These are phyloP conservation scores for Kitagawia praeruptora DNA, from an alignment of 129 eudicot genomes.

Conservation along the genomic window DNA sequence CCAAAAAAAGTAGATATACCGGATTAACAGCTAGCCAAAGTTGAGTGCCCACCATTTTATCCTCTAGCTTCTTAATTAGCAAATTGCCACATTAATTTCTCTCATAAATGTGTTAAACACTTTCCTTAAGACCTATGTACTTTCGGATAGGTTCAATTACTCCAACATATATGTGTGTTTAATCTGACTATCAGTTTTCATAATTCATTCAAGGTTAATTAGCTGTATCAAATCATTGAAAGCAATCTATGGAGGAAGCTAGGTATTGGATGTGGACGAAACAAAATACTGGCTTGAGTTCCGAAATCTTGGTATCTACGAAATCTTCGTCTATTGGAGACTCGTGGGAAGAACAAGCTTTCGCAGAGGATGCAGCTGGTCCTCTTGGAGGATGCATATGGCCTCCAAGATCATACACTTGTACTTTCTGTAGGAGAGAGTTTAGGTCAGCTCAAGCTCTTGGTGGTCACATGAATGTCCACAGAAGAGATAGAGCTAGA, in stretches of 20 bases:
- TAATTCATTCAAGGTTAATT: background rate
- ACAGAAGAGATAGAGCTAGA: constrained; percentile 85
- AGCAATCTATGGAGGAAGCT: constrained; percentile 44
- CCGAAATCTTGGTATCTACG: constrained; percentile 8
- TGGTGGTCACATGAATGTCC: constrained; percentile 91
- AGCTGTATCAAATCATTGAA: background rate
- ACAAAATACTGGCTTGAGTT: constrained; percentile 14
- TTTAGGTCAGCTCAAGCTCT: constrained; percentile 92
- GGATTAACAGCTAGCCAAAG: constrained; percentile 36
- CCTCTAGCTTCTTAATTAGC: constrained; percentile 22
- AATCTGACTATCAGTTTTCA: background rate
- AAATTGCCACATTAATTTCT: constrained; percentile 29
- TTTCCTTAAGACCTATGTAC: background rate
- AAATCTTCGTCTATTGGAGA: constrained; percentile 24
- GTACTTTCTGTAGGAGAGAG: constrained; percentile 79
- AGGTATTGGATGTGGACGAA: constrained; percentile 61
- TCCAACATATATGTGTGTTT: background rate
- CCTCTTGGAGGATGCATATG: constrained; percentile 78
- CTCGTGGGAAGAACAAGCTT: constrained; percentile 95
- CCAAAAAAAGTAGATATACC: constrained; percentile 44
- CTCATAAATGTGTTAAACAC: background rate
- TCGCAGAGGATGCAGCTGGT: constrained; percentile 85
- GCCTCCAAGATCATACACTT: constrained; percentile 97
- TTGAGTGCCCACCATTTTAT: constrained; percentile 43
- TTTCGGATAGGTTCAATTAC: background rate